Evolutionary conservation across 176 grass and related monocot genomes (phyloP).

Genomic region (Oryza rufipogon): DNA sequence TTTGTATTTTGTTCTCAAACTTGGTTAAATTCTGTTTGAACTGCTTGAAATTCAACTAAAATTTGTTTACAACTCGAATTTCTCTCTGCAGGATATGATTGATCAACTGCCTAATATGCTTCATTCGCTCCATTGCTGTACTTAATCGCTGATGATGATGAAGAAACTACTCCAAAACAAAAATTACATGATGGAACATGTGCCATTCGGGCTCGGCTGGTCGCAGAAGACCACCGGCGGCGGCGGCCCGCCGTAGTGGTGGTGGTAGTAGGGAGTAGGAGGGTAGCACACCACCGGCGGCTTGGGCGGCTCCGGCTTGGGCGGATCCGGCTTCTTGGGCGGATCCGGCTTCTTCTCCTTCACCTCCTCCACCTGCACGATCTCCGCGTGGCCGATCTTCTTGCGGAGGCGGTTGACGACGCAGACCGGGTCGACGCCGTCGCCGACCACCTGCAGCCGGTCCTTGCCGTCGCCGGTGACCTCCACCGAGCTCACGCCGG

Average conservation of each 20-base stretch:
- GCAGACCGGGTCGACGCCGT: conserved; percentile 38
- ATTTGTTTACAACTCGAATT: no score
- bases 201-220: background rate
- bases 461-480: conserved; percentile 54
- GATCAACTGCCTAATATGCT: background rate
- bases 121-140: background rate
- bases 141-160: background rate
- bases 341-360: conserved; percentile 35
- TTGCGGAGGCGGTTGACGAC: conserved; percentile 47
- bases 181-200: background rate
- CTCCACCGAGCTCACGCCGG: conserved; percentile 42
- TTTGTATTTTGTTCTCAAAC: no score
- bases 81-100: background rate
- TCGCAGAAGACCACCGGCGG: conserved; percentile 30
- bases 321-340: background rate
- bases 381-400: conserved; percentile 55
- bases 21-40: no score
- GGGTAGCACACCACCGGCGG: no score
- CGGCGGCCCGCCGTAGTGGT: background rate
- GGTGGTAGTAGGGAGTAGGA: background rate
- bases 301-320: background rate
- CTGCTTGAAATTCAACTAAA: no score
- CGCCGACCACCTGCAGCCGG: conserved; percentile 50
- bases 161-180: background rate
- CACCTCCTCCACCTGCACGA: conserved; percentile 62